Conservation (phyloP, 345 rosid species). For the Bretschneidera sinensis region DNA sequence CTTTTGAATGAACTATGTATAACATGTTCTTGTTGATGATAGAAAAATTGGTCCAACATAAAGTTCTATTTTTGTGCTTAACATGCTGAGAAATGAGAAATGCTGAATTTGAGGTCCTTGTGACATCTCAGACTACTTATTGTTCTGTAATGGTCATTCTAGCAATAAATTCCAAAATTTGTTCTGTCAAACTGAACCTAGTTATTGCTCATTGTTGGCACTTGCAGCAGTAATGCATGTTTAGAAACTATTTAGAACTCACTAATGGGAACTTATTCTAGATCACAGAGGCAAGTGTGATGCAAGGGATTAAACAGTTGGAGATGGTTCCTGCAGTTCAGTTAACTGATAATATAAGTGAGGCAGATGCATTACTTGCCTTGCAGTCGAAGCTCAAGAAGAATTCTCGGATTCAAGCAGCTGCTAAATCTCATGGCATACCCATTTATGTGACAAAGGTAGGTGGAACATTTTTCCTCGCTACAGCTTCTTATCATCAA, state of each 20-base stretch:
- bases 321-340: slow-evolving; percentile 45
- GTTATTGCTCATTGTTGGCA: neutral
- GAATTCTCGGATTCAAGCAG: slow-evolving; percentile 71
- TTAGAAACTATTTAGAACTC: slow-evolving; percentile 16
- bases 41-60: no score
- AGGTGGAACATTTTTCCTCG: neutral
- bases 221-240: slow-evolving; percentile 7
- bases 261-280: slow-evolving; percentile 45
- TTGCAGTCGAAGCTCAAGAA: slow-evolving; percentile 80
- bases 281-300: slow-evolving; percentile 63
- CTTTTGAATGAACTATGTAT: no score
- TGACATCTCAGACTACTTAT: no score
- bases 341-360: slow-evolving; percentile 63
- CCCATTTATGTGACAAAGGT: slow-evolving; percentile 82
- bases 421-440: slow-evolving; percentile 57
- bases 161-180: no score
- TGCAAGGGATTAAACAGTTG: slow-evolving; percentile 64
- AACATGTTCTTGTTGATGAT: no score
- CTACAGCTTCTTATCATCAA: neutral
- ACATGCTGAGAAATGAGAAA: no score
- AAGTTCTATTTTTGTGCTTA: no score
- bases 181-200: neutral
- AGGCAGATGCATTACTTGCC: slow-evolving; percentile 82
- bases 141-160: no score
- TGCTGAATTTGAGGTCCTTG: no score